Base-by-base conservation (phyloP, 2,329 filamentous ascomycete genomes). In the Botrytis squamosa region DNA sequence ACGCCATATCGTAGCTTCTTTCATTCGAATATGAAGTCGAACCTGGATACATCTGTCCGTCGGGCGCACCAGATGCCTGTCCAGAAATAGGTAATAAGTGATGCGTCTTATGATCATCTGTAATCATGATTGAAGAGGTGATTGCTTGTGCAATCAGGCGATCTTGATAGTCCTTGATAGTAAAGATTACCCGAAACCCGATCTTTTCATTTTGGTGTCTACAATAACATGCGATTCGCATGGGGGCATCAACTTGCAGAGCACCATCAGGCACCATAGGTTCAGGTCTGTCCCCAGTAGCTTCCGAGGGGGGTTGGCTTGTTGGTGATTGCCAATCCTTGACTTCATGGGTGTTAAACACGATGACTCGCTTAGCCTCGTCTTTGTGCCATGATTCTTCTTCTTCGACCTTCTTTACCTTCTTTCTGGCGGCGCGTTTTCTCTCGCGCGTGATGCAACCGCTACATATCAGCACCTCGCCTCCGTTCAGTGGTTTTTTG, bases 191-290 rank as follows among this genome's bases (percentile, higher is more conserved):
- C 76, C 88, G 86, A 83, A 98, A 99, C 2, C 95, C 95, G 77
- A 92, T 86, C 84, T 98, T 98, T 83, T 98, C 96, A 74, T 92
- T 90, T 79, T 98, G 95, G 81, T 99, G 95, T 33, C 95, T 90
- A 83, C 95, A 98, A 83, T 98, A 99, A 82, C 95, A 99, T 38
- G 95, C 94, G 79, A 99, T 98, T 16, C 95, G 91, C 95, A 98
- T 97, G 0, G 94, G 94, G 3, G 93, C 90, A 77, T 95, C 91
- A 36, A 97, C 90, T 80, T 94, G 91, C 85, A 93, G 90, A 10
- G 91, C 89, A 69, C 89, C 90, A 65, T 86, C 85, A 63, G 83
- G 85, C 75, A 84, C 80, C 42, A 86, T 82, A n/a, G 85, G 83
- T 74, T 87, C 85, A 67, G 83, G 82, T 36, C 83, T 82, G 57